Conservation (phyloP, 1,139 yeast species). For the Geotrichum citri-aurantii region DNA sequence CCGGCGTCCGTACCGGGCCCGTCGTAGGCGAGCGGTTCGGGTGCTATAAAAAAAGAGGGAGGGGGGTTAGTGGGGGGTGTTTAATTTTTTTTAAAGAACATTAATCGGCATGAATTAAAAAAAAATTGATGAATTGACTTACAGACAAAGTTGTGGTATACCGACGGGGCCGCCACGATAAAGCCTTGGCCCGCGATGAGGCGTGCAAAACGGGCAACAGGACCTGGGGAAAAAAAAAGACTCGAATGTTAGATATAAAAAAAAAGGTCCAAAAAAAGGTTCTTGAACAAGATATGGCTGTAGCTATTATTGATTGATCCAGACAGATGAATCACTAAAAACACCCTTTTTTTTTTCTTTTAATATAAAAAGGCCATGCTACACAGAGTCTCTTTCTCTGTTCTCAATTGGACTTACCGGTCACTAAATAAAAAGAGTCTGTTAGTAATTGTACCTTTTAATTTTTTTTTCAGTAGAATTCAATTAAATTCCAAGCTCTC, state of each 20-base stretch:
- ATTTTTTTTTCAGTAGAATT: background rate
- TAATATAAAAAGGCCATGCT: too few relatives aligned
- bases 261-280: background rate
- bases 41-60: conserved; percentile 30
- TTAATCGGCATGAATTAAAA: too few relatives aligned
- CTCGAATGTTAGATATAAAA: conserved; percentile 22
- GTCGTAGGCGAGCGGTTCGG: conserved; percentile 65
- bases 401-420: conserved; percentile 20
- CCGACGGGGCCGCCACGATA: conserved; percentile 71
- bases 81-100: too few relatives aligned
- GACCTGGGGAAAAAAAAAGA: conserved; percentile 40
- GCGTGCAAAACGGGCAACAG: conserved; percentile 71
- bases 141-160: conserved; percentile 64
- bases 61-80: too few relatives aligned
- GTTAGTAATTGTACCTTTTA: too few relatives aligned
- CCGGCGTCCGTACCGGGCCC: conserved; percentile 72
- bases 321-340: too few relatives aligned
- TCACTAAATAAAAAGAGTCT: conserved; percentile 12
- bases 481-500: too few relatives aligned
- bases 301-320: background rate
- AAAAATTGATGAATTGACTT: conserved; percentile 19
- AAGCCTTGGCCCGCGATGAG: conserved; percentile 77
- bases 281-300: background rate
- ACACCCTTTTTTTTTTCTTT: background rate
- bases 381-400: background rate